Conservation (phyloP, 2,329 filamentous ascomycete species). For the Trichoderma koningii region DNA sequence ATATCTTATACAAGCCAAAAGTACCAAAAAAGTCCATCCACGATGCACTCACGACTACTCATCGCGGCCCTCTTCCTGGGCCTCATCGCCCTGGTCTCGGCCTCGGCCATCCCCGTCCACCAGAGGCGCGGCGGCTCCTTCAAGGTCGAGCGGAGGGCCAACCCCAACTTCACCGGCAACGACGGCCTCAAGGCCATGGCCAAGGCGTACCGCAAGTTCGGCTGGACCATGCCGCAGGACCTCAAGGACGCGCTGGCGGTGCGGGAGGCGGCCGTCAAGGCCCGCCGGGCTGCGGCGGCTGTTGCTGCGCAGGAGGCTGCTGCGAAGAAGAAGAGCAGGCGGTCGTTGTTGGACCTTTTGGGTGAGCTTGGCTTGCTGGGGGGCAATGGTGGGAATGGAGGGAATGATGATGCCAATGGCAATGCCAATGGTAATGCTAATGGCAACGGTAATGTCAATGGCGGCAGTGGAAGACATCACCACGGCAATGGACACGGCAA, state of each 20-base stretch:
- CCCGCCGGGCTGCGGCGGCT: constrained; percentile 12
- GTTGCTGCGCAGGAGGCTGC: not conserved
- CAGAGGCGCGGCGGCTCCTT: constrained; percentile 58
- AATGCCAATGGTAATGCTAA: constrained; percentile 11
- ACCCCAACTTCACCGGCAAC: constrained; percentile 54
- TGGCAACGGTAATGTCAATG: constrained; percentile 8
- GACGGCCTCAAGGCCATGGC: constrained; percentile 64
- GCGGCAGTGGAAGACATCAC: not conserved
- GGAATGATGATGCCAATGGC: not conserved
- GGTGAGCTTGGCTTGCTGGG: not conserved
- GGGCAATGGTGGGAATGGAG: constrained; percentile 16
- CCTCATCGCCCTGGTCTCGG: constrained; percentile 51
- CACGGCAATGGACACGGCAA: constrained; percentile 13
- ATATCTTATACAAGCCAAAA: not conserved
- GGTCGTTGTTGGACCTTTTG: not conserved
- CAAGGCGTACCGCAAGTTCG: constrained; percentile 70
- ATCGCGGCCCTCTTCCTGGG: constrained; percentile 45
- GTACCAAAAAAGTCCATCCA: not conserved
- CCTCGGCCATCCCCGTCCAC: constrained; percentile 44
- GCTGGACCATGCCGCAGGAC: constrained; percentile 52
- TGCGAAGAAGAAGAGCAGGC: constrained; percentile 4
- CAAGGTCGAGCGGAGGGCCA: constrained; percentile 60
- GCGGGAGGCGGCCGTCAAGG: constrained; percentile 30
- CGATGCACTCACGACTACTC: constrained; percentile 30
- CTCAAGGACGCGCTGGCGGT: constrained; percentile 44